Evolutionary conservation across 441 rosid genomes (phyloP).

Genomic region (Adansonia rubrostipa): DNA sequence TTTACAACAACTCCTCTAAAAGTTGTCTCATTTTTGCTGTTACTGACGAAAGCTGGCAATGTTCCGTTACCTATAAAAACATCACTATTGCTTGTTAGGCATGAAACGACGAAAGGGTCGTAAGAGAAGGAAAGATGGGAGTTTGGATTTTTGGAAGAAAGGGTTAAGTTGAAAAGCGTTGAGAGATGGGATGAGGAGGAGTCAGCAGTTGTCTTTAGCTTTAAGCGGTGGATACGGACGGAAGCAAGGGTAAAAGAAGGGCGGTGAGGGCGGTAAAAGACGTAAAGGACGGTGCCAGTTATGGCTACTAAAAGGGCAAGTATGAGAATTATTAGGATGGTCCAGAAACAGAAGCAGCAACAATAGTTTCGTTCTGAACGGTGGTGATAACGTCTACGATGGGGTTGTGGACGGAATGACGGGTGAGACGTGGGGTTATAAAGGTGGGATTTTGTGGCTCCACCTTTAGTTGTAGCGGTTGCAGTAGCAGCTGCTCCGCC

Average conservation of each 20-base stretch:
- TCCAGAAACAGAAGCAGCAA: slow-evolving; percentile 64
- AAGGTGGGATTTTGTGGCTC: slow-evolving; percentile 54
- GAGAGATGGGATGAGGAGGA: slow-evolving; percentile 58
- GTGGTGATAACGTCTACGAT: slow-evolving; percentile 52
- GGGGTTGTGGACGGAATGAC: slow-evolving; percentile 76
- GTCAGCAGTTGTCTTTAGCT: slow-evolving; percentile 61
- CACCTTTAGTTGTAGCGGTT: slow-evolving; percentile 37
- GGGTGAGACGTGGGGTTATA: slow-evolving; percentile 60
- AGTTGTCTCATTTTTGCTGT: slow-evolving; percentile 44
- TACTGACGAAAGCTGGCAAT: slow-evolving; percentile 49
- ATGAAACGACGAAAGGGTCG: slow-evolving; percentile 52
- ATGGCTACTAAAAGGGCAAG: slow-evolving; percentile 46
- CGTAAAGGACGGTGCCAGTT: slow-evolving; percentile 59
- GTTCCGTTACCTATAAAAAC: slow-evolving; percentile 57
- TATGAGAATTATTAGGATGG: slow-evolving; percentile 49
- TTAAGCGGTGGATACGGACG: slow-evolving; percentile 52
- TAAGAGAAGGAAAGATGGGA: slow-evolving; percentile 60
- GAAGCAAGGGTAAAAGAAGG: slow-evolving; percentile 61
- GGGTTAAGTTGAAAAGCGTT: slow-evolving; percentile 62
- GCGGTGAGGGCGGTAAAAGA: slow-evolving; percentile 67
- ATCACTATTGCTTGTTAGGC: slow-evolving; percentile 36
- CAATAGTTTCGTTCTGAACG: slow-evolving; percentile 53
- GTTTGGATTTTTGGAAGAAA: slow-evolving; percentile 62
- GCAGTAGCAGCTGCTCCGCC: slow-evolving; percentile 36
- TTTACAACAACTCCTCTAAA: slow-evolving; percentile 46